Evolutionary conservation across 2,329 filamentous ascomycete species (phyloP).

Genomic region (Colletotrichum gloeosporioides): DNA sequence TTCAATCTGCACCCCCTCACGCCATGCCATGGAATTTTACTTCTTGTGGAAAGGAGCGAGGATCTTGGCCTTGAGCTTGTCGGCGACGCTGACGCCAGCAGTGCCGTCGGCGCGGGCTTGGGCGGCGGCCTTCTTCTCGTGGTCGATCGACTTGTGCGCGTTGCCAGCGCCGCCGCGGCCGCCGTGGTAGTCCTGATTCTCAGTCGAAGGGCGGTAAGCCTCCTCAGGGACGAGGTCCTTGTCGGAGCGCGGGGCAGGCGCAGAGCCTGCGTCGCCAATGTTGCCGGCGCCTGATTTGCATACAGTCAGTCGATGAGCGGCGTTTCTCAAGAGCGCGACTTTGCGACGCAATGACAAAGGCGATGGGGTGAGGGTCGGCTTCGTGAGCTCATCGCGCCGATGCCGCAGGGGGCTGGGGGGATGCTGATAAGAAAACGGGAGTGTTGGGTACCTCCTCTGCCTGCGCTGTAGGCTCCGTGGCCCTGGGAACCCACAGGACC

Average conservation of each 20-base stretch:
- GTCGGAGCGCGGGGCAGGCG: constrained; percentile 49
- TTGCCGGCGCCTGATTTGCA: constrained; percentile 57
- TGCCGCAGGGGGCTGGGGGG: background rate
- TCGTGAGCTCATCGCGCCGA: background rate
- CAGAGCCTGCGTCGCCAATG: constrained; percentile 55
- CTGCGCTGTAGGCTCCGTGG: constrained; percentile 64
- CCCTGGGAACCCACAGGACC: constrained; percentile 60
- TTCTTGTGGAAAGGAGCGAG: constrained; percentile 54
- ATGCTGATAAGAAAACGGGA: background rate
- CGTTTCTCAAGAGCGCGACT: background rate
- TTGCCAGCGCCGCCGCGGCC: constrained; percentile 68
- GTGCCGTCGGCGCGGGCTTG: constrained; percentile 27
- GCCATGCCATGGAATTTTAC: constrained; percentile 20
- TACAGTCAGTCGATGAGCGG: background rate
- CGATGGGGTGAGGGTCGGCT: background rate
- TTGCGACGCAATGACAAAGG: background rate
- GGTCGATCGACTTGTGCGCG: constrained; percentile 33
- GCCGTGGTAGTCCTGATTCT: constrained; percentile 58
- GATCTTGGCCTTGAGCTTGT: constrained; percentile 64
- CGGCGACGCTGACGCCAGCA: constrained; percentile 52
- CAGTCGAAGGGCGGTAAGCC: constrained; percentile 53
- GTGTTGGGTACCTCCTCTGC: constrained; percentile 59
- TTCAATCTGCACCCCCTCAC: background rate
- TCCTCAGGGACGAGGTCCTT: constrained; percentile 57
- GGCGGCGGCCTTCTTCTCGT: constrained; percentile 34